A percentile compares a stretch with the other conserved stretches of the same genome.
These are phyloP conservation scores for Cubamyces lactineus DNA, from an alignment of 768 basidiomycete genomes.

Conservation along the genomic window DNA sequence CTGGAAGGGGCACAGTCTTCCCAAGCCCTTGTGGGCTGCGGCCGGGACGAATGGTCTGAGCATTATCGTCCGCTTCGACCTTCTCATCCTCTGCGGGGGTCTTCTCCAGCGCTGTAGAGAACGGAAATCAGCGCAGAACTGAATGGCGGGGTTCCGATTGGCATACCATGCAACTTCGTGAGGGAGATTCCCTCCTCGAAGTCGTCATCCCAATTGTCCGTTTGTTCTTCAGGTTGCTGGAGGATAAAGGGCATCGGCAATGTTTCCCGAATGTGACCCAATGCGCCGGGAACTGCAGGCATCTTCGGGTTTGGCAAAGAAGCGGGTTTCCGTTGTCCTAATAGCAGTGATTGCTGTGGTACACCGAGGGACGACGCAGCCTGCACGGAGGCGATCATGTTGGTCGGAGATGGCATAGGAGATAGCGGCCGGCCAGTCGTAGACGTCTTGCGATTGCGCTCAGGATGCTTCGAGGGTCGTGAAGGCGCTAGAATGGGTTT, in stretches of 20 bases:
- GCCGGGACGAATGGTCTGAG: conserved; percentile 77
- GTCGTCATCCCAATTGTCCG: conserved; percentile 98
- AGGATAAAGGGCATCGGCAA: conserved; percentile 67
- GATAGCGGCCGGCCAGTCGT: conserved; percentile 44
- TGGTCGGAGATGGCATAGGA: conserved; percentile 44
- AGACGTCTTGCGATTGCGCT: conserved; percentile 38
- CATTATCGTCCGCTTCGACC: conserved; percentile 67
- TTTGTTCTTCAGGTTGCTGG: conserved; percentile 81
- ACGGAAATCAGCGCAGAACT: background rate
- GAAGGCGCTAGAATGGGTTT: conserved; percentile 59
- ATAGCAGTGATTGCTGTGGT: conserved; percentile 17
- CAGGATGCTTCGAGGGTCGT: conserved; percentile 69
- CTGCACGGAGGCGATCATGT: conserved; percentile 28
- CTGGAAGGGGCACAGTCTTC: conserved; percentile 47
- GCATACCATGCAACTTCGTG: conserved; percentile 73
- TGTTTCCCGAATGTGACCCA: conserved; percentile 34
- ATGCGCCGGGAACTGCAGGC: conserved; percentile 23
- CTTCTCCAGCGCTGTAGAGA: conserved; percentile 60
- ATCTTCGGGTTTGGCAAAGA: conserved; percentile 23
- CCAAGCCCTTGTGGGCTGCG: conserved; percentile 59
- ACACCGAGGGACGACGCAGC: conserved; percentile 16
- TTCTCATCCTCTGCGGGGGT: conserved; percentile 58
- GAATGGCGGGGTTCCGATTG: background rate
- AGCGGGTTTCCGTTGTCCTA: conserved; percentile 22
- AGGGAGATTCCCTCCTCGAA: conserved; percentile 94